These are phyloP conservation scores for Lentinula guzmanii DNA, from an alignment of 768 basidiomycete genomes.

Conservation along the genomic window DNA sequence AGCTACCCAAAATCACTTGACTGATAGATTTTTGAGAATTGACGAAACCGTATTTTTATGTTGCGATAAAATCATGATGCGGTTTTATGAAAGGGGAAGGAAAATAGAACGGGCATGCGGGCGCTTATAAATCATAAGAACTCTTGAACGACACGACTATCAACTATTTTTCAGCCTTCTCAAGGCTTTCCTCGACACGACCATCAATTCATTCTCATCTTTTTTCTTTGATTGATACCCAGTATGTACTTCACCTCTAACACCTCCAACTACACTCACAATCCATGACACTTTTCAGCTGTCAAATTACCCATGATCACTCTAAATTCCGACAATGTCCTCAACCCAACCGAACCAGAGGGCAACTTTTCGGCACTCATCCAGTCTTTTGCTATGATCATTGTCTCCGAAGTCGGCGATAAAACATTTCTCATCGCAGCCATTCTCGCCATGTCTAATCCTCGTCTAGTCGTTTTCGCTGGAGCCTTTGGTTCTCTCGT, in stretches of 20 bases:
- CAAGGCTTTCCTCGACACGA: background rate
- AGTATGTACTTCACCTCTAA: background rate
- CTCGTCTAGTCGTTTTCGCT: constrained; percentile 76
- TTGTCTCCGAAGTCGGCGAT: constrained; percentile 92
- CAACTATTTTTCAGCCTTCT: background rate
- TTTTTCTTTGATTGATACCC: background rate
- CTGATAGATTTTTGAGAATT: background rate
- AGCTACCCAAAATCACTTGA: background rate
- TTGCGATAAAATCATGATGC: too few species aligned
- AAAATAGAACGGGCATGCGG: too few species aligned
- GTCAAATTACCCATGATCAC: background rate
- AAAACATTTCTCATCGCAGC: constrained; percentile 88
- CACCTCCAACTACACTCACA: background rate
- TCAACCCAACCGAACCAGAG: constrained; percentile 13
- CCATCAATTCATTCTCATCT: background rate
- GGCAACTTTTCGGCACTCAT: constrained; percentile 49
- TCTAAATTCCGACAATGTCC: background rate
- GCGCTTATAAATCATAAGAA: too few species aligned
- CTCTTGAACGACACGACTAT: background rate
- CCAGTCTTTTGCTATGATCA: constrained; percentile 86
- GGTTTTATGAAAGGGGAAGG: too few species aligned
- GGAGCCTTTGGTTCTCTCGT: constrained; percentile 87
- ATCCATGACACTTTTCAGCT: background rate
- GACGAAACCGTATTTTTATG: too few species aligned
- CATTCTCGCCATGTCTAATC: constrained; percentile 89